Conservation (phyloP, 1,139 yeast species). For the Zhuliangozyma blackwelliae region DNA sequence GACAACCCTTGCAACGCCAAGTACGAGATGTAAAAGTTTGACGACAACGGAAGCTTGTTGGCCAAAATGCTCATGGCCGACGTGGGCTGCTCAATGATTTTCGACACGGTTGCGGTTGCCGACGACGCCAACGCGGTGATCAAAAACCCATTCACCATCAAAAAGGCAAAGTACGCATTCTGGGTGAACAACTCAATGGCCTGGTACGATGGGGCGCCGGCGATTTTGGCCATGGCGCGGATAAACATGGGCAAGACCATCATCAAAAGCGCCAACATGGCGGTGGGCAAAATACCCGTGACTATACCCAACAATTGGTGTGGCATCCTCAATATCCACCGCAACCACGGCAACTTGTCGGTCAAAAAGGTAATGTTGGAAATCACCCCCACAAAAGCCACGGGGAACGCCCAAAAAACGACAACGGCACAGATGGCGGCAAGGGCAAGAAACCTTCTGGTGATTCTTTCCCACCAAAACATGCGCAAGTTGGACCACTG, state of each 20-base stretch:
- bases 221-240: conserved; percentile 60
- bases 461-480: conserved; percentile 78
- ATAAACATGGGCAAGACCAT: conserved; percentile 77
- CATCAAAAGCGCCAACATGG: conserved; percentile 64
- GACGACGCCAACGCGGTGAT: conserved; percentile 69
- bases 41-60: conserved; percentile 76
- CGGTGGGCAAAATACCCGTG: conserved; percentile 74
- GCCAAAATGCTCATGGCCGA: conserved; percentile 69
- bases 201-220: conserved; percentile 65
- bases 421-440: conserved; percentile 57
- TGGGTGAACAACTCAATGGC: conserved; percentile 71
- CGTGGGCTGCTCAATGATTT: conserved; percentile 60
- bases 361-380: conserved; percentile 68
- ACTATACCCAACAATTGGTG: conserved; percentile 53
- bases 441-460: conserved; percentile 55
- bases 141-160: conserved; percentile 66
- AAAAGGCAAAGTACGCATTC: conserved; percentile 66
- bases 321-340: conserved; percentile 64
- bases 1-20: conserved; percentile 79
- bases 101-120: conserved; percentile 69
- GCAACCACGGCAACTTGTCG: conserved; percentile 57
- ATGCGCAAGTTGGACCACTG: conserved; percentile 69
- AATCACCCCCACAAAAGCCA: conserved; percentile 75
- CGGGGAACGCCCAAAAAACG: conserved; percentile 83
- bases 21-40: conserved; percentile 78